phyloP scores from a whole-genome alignment of 139 green algal genomes.

The Micromonas pusilla region DNA sequence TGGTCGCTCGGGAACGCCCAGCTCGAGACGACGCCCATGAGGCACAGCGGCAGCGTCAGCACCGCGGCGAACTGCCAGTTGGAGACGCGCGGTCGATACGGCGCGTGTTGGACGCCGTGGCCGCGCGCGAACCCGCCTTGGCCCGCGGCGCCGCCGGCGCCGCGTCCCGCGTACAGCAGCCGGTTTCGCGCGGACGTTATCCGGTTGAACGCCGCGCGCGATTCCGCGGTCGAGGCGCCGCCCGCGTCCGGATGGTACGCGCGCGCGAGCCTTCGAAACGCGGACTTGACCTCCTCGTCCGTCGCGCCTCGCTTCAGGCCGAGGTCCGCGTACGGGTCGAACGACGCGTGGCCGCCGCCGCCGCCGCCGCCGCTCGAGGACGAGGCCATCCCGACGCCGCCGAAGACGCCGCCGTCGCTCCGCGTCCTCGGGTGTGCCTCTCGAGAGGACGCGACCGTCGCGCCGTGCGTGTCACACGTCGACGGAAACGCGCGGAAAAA shows the following conservation, averaged over 20 bases:
- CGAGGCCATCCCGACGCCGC: no score
- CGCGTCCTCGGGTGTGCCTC: no score
- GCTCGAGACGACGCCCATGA: not conserved
- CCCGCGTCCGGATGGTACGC: not conserved
- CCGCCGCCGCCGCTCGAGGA: no score
- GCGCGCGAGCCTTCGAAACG: not conserved
- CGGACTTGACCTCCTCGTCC: constrained; percentile 5
- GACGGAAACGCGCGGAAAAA: no score
- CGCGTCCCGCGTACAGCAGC: not conserved
- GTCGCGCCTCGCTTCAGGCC: not conserved
- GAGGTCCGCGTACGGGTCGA: not conserved
- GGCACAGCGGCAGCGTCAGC: not conserved
- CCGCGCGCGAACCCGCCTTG: not conserved
- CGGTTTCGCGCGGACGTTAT: not conserved
- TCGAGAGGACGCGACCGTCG: no score
- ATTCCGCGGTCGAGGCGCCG: not conserved
- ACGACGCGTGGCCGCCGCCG: no score
- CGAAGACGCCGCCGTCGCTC: no score
- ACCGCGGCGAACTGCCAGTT: not conserved
- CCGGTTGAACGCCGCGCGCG: not conserved
- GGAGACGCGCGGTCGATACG: not conserved
- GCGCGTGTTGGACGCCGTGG: not conserved
- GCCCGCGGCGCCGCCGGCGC: not conserved
- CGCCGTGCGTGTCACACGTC: no score
- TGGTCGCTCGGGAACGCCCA: not conserved